Conservation (phyloP, 176 grass and related monocot species). For the Carex parvula region DNA sequence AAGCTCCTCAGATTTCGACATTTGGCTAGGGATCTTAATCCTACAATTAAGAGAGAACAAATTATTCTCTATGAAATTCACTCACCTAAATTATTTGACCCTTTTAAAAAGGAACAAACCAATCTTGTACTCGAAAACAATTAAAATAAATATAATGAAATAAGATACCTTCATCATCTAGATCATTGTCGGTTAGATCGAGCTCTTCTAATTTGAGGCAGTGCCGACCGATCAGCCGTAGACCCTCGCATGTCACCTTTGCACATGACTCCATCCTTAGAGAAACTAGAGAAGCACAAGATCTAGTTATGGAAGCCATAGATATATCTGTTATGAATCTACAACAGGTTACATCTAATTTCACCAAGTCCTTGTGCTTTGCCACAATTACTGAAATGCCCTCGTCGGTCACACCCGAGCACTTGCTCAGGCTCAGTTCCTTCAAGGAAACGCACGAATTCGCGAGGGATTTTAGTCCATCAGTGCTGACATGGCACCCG, state of each 20-base stretch:
- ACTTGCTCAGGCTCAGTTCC: conserved; percentile 80
- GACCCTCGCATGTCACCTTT: conserved; percentile 47
- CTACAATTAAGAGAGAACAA: conserved; percentile 32
- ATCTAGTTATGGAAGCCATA: conserved; percentile 56
- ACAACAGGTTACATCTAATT: conserved; percentile 77
- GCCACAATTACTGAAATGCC: conserved; percentile 51
- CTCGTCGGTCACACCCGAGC: conserved; percentile 62
- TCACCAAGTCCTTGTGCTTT: conserved; percentile 59
- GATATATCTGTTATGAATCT: conserved; percentile 68
- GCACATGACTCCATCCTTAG: conserved; percentile 88
- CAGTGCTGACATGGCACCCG: conserved; percentile 52
- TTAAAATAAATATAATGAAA: background rate
- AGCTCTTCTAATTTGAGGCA: conserved; percentile 60
- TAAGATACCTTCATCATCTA: conserved; percentile 77
- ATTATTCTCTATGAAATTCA: background rate
- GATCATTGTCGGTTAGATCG: conserved; percentile 77
- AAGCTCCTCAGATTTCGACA: conserved; percentile 62
- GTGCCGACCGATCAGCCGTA: conserved; percentile 53
- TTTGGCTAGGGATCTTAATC: conserved; percentile 51
- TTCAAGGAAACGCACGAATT: conserved; percentile 51
- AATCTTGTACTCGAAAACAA: background rate
- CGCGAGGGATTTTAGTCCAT: conserved; percentile 52
- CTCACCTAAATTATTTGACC: background rate
- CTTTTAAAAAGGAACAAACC: background rate
- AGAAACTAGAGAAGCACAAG: conserved; percentile 60